These are phyloP conservation scores for Didymella keratinophila DNA, from an alignment of 2,329 filamentous ascomycete genomes.

Conservation along the genomic window DNA sequence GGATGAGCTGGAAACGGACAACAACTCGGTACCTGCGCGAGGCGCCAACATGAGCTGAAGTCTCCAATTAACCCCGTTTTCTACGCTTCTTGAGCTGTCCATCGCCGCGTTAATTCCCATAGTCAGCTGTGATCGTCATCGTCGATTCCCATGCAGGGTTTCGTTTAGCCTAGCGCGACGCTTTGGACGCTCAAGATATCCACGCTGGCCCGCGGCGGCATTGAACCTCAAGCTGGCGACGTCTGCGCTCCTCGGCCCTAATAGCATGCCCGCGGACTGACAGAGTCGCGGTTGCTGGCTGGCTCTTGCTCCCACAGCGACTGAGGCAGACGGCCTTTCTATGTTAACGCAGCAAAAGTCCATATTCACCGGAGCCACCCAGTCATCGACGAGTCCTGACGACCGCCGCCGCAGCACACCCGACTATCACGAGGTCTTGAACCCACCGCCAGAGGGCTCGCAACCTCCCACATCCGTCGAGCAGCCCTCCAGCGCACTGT, in stretches of 20 bases:
- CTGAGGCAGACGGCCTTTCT: conserved; percentile 10
- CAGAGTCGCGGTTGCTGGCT: conserved; percentile 24
- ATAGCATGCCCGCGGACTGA: conserved; percentile 22
- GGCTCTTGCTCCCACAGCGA: conserved; percentile 17
- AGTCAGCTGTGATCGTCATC: conserved; percentile 16
- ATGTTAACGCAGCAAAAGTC: conserved; percentile 31
- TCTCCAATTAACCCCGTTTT: background rate
- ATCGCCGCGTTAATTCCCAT: background rate
- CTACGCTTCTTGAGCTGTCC: background rate
- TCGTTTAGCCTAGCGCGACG: conserved; percentile 15
- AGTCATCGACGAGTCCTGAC: conserved; percentile 20
- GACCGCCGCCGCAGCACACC: conserved; percentile 28
- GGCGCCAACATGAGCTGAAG: background rate
- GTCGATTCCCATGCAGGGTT: conserved; percentile 10
- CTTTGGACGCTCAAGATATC: conserved; percentile 5
- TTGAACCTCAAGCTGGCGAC: conserved; percentile 11
- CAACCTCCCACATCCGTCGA: conserved; percentile 25
- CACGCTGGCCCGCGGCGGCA: conserved; percentile 10
- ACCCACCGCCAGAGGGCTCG: conserved; percentile 19
- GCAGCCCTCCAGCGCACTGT: conserved; percentile 9
- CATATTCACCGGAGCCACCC: conserved; percentile 47
- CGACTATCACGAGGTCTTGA: conserved; percentile 29
- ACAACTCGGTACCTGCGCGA: conserved; percentile 2
- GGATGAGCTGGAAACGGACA: conserved; percentile 3
- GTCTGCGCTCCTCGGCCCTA: conserved; percentile 17